phyloP scores from a whole-genome alignment of 2,329 filamentous ascomycete genomes.

The Xylaria sp. region DNA sequence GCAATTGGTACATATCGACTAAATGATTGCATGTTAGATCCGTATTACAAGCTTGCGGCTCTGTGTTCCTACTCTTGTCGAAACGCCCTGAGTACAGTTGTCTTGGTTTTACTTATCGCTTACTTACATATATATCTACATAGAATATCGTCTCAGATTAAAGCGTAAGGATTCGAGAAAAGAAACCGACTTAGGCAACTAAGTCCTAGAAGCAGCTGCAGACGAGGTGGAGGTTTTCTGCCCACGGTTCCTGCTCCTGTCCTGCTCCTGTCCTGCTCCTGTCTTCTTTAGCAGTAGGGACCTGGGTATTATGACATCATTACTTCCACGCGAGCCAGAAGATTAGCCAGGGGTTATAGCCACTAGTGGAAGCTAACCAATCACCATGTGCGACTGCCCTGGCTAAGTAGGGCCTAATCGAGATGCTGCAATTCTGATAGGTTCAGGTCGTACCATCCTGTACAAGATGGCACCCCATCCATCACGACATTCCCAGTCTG shows the following conservation, averaged over 20 bases:
- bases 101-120: background rate
- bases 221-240: background rate
- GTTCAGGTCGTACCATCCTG: background rate
- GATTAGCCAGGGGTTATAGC: conserved; percentile 11
- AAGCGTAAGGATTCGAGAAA: no score
- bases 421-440: background rate
- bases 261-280: no score
- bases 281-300: no score
- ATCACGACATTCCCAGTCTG: conserved; percentile 17
- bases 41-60: background rate
- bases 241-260: no score
- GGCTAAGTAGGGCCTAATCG: background rate
- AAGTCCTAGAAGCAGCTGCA: background rate
- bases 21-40: background rate
- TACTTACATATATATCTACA: no score
- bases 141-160: background rate
- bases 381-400: conserved; percentile 13
- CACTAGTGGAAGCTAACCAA: conserved; percentile 12
- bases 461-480: background rate
- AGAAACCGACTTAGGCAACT: no score
- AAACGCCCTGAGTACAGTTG: background rate
- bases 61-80: background rate
- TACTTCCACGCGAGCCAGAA: background rate
- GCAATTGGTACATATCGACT: no score
- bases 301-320: conserved; percentile 23